Evolutionary conservation across 2,329 filamentous ascomycete genomes (phyloP).

Genomic region (Periconia sp.): DNA sequence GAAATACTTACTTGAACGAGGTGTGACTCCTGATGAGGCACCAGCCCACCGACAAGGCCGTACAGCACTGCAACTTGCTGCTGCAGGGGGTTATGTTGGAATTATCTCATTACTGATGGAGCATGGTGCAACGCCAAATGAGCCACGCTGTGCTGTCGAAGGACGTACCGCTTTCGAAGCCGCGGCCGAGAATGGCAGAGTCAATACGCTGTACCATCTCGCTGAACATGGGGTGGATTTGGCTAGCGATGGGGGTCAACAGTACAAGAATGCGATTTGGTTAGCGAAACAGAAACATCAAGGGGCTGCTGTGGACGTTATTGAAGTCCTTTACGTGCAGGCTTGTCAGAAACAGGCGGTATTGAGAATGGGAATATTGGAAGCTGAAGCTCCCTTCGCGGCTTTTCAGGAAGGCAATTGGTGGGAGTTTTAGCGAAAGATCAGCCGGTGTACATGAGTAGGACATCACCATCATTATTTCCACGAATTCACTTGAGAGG

Average conservation of each 20-base stretch:
- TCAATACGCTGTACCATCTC: constrained; percentile 14
- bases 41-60: constrained; percentile 6
- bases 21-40: constrained; percentile 1
- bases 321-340: background rate
- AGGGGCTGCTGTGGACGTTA: background rate
- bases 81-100: constrained; percentile 5
- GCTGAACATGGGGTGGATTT: constrained; percentile 12
- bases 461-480: too few species aligned
- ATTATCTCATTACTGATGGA: constrained; percentile 7
- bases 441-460: too few species aligned
- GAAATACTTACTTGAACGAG: constrained; percentile 4
- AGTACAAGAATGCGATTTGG: constrained; percentile 5
- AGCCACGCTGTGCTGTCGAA: background rate
- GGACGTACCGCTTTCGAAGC: constrained; percentile 15
- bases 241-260: constrained; percentile 8
- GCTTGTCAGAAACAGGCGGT: background rate
- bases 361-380: background rate
- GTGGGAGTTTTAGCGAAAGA: background rate
- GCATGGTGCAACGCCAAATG: constrained; percentile 4
- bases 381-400: background rate
- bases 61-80: constrained; percentile 14
- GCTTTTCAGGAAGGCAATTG: background rate
- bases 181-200: constrained; percentile 13
- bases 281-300: constrained; percentile 15
- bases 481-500: too few species aligned